phyloP scores from a whole-genome alignment of 2,329 filamentous ascomycete species.

The Sporothrix luriei region DNA sequence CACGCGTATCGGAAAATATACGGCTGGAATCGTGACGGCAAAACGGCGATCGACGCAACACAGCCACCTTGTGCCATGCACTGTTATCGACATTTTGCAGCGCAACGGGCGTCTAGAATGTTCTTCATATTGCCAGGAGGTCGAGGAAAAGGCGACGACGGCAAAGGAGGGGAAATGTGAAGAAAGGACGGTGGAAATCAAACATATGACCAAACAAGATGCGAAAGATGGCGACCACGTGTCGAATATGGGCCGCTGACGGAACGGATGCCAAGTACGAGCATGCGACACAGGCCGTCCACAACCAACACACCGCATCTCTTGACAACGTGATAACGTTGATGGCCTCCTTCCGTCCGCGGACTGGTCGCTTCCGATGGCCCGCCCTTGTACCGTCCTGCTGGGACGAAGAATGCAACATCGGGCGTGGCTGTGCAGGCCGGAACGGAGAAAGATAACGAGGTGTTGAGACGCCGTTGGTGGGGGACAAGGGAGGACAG shows the following conservation, averaged over 20 bases:
- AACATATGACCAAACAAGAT: not conserved
- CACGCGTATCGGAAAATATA: not conserved
- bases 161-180: not conserved
- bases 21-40: not conserved
- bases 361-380: conserved; percentile 12
- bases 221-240: not conserved
- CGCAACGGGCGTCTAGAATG: not conserved
- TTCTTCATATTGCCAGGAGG: conserved; percentile 16
- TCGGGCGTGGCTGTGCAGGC: conserved; percentile 25
- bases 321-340: not conserved
- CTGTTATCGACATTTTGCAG: not conserved
- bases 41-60: conserved; percentile 20
- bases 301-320: not conserved
- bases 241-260: not conserved
- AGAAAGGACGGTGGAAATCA: conserved; percentile 8
- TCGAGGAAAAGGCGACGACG: not conserved
- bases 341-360: conserved; percentile 21
- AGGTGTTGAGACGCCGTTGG: not conserved
- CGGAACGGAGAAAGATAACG: not conserved
- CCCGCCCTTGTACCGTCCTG: not conserved
- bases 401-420: conserved; percentile 1
- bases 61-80: not conserved
- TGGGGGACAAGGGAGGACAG: not conserved
- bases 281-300: no score
- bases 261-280: not conserved